Conservation (phyloP, 768 basidiomycete species). For the Trametes gibbosa region DNA sequence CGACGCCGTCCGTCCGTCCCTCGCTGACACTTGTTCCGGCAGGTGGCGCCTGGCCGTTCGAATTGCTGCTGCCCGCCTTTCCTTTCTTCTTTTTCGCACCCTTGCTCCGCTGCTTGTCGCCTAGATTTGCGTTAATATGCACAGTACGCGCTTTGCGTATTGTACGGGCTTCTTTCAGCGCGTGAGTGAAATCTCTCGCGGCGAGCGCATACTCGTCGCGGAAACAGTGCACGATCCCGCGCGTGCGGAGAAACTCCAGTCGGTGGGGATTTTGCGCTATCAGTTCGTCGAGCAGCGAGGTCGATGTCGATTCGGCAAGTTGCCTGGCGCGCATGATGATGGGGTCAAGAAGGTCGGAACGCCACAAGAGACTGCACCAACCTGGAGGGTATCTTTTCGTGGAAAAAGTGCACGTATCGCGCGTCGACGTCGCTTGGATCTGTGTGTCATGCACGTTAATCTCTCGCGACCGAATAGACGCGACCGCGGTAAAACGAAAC, state of each 20-base stretch:
- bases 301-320: constrained; percentile 80
- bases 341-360: constrained; percentile 19
- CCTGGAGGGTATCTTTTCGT: constrained; percentile 93
- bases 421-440: constrained; percentile 79
- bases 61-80: constrained; percentile 35
- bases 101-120: constrained; percentile 38
- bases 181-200: constrained; percentile 77
- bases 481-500: background rate
- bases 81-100: constrained; percentile 57
- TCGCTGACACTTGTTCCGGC: constrained; percentile 54
- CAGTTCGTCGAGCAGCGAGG: constrained; percentile 74
- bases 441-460: constrained; percentile 25
- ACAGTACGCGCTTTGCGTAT: constrained; percentile 60
- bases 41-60: constrained; percentile 65
- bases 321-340: constrained; percentile 48
- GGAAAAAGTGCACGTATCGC: constrained; percentile 90
- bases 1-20: constrained; percentile 35
- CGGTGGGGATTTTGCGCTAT: constrained; percentile 71
- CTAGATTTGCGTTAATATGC: constrained; percentile 46
- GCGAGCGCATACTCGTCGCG: constrained; percentile 77
- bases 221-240: constrained; percentile 90
- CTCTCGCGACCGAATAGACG: too few relatives aligned
- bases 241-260: constrained; percentile 82
- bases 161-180: constrained; percentile 73
- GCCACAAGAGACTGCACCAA: constrained; percentile 46